Evolutionary conservation across 2,329 filamentous ascomycete species (phyloP).

Genomic region (Alternaria angustiovoidea): DNA sequence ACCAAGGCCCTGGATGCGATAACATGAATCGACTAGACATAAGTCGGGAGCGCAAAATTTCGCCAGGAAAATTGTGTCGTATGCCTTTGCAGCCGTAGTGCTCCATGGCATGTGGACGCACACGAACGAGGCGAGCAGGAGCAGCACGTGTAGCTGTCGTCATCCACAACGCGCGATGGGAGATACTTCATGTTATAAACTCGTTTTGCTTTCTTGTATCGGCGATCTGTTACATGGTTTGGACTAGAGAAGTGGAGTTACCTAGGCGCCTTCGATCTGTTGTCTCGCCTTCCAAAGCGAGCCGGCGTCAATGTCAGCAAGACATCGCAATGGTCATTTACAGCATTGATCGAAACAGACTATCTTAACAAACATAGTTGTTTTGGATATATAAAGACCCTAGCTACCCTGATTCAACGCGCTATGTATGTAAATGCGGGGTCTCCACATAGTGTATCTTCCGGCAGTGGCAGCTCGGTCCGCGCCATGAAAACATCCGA

Average conservation of each 20-base stretch:
- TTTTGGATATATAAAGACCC: background rate
- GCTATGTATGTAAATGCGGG: conserved; percentile 7
- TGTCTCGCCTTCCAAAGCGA: background rate
- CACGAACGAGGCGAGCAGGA: background rate
- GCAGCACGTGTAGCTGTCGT: background rate
- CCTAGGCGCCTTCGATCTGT: no score
- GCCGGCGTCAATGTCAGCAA: background rate
- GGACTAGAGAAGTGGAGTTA: background rate
- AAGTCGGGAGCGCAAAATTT: background rate
- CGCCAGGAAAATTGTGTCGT: background rate
- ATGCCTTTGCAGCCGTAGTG: background rate
- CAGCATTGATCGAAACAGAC: fast-evolving
- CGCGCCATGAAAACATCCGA: background rate
- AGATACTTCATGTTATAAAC: background rate
- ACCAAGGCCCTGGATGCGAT: no score
- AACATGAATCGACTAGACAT: background rate
- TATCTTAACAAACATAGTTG: background rate
- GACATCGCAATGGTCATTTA: background rate
- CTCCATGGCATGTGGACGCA: background rate
- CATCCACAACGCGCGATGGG: background rate
- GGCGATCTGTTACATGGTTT: background rate
- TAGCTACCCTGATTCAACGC: background rate
- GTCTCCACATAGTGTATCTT: conserved; percentile 10
- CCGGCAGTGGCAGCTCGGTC: background rate
- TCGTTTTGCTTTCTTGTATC: background rate